A percentile compares a stretch with the other conserved stretches of the same genome.
Conservation (phyloP, 495 filamentous ascomycete genomes). For the Eremomyces bilateralis region DNA sequence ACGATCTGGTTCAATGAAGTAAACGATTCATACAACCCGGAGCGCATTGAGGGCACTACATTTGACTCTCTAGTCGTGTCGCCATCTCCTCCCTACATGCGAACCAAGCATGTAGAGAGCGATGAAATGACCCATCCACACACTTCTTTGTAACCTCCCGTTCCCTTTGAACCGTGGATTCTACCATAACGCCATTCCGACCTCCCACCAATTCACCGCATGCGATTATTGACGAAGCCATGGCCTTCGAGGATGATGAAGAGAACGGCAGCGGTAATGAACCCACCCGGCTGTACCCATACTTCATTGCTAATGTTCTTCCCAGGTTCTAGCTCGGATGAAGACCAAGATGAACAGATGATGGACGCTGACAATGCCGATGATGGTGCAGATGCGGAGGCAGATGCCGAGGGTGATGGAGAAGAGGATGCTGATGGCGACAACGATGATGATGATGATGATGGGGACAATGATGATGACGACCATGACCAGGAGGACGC, state of each 20-base stretch:
- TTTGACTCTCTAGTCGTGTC: too few relatives aligned
- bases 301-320: conserved; percentile 4
- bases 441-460: conserved; percentile 39
- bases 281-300: not conserved
- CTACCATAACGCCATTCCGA: too few relatives aligned
- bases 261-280: conserved; percentile 16
- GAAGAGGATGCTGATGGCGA: conserved; percentile 37
- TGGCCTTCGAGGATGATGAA: conserved; percentile 20
- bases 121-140: too few relatives aligned
- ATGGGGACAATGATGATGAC: conserved; percentile 35
- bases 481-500: conserved; percentile 31
- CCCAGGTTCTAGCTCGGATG: conserved; percentile 14
- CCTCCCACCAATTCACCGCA: too few relatives aligned
- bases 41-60: too few relatives aligned
- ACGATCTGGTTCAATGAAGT: too few relatives aligned
- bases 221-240: too few relatives aligned
- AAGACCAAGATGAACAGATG: conserved; percentile 28
- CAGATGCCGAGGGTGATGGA: conserved; percentile 20
- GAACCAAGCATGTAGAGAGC: too few relatives aligned
- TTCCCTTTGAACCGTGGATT: too few relatives aligned
- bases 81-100: too few relatives aligned
- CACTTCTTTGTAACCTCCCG: too few relatives aligned
- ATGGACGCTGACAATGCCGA: conserved; percentile 29
- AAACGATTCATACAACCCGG: too few relatives aligned
- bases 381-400: conserved; percentile 18